phyloP scores from a whole-genome alignment of 2,329 filamentous ascomycete genomes.

The Aspergillus persii region DNA sequence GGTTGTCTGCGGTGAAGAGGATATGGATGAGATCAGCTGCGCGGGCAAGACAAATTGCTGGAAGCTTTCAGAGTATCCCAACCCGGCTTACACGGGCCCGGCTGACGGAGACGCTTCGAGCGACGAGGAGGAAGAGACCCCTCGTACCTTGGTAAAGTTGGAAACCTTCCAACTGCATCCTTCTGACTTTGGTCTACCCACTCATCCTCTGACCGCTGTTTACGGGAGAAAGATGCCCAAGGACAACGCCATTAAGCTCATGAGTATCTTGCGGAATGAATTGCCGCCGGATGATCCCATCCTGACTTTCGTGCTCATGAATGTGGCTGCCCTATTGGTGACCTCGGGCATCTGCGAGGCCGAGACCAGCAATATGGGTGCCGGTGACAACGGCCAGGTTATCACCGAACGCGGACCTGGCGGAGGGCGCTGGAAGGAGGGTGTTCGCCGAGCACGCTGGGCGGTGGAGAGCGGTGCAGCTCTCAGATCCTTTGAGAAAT shows the following conservation, averaged over 20 bases:
- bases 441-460: constrained; percentile 81
- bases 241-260: constrained; percentile 84
- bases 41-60: constrained; percentile 88
- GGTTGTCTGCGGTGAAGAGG: constrained; percentile 89
- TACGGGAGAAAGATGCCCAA: constrained; percentile 80
- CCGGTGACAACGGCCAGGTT: constrained; percentile 76
- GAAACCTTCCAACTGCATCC: constrained; percentile 77
- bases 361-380: constrained; percentile 74
- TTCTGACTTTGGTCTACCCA: constrained; percentile 78
- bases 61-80: constrained; percentile 61
- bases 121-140: constrained; percentile 37
- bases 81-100: constrained; percentile 41
- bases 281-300: constrained; percentile 76
- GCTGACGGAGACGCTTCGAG: constrained; percentile 45
- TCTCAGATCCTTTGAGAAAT: constrained; percentile 76
- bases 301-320: constrained; percentile 89
- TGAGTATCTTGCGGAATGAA: constrained; percentile 71
- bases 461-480: constrained; percentile 83
- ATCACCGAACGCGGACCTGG: constrained; percentile 80
- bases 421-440: constrained; percentile 91
- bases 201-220: constrained; percentile 73
- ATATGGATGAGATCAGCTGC: constrained; percentile 92
- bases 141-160: constrained; percentile 54
- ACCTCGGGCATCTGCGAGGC: constrained; percentile 82
- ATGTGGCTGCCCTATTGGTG: constrained; percentile 84